Percentiles rank a stretch among this genome's conserved stretches.
Evolutionary conservation across 2,329 filamentous ascomycete species (phyloP).

Genomic region (Dothiorella sarmentorum): DNA sequence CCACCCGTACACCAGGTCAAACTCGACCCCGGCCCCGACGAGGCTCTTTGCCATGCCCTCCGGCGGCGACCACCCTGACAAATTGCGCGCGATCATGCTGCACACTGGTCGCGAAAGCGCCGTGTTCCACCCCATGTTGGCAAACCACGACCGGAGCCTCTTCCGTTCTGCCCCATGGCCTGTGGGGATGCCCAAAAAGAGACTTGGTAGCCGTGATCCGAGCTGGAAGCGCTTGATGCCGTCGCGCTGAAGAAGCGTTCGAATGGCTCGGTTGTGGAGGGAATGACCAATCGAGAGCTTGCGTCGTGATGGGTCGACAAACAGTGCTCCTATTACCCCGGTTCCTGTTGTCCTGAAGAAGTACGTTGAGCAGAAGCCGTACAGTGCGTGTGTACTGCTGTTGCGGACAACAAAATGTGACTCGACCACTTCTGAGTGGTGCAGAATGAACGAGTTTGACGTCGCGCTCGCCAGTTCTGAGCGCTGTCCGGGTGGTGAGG

Average conservation of each 20-base stretch:
- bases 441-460: slow-evolving; percentile 72
- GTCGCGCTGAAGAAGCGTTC: slow-evolving; percentile 66
- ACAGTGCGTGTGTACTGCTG: slow-evolving; percentile 84
- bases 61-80: slow-evolving; percentile 71
- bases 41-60: slow-evolving; percentile 73
- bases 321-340: slow-evolving; percentile 78
- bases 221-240: slow-evolving; percentile 78
- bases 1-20: slow-evolving; percentile 78
- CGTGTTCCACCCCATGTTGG: slow-evolving; percentile 84
- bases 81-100: slow-evolving; percentile 70
- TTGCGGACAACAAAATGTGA: slow-evolving; percentile 90
- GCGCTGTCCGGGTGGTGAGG: slow-evolving; percentile 62
- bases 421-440: slow-evolving; percentile 68
- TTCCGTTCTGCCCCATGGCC: slow-evolving; percentile 59
- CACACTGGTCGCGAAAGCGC: slow-evolving; percentile 60
- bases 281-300: slow-evolving; percentile 89
- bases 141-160: slow-evolving; percentile 73
- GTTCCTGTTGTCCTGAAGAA: slow-evolving; percentile 66
- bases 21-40: slow-evolving; percentile 69
- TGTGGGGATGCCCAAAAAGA: slow-evolving; percentile 82
- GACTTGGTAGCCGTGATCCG: slow-evolving; percentile 74
- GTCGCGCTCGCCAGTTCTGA: slow-evolving; percentile 67
- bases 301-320: slow-evolving; percentile 81
- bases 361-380: slow-evolving; percentile 90
- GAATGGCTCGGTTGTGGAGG: slow-evolving; percentile 79